A percentile compares a stretch with the other conserved stretches of the same genome.
Conservation (phyloP, 2,329 filamentous ascomycete genomes). For the Lachnellula hyalina region DNA sequence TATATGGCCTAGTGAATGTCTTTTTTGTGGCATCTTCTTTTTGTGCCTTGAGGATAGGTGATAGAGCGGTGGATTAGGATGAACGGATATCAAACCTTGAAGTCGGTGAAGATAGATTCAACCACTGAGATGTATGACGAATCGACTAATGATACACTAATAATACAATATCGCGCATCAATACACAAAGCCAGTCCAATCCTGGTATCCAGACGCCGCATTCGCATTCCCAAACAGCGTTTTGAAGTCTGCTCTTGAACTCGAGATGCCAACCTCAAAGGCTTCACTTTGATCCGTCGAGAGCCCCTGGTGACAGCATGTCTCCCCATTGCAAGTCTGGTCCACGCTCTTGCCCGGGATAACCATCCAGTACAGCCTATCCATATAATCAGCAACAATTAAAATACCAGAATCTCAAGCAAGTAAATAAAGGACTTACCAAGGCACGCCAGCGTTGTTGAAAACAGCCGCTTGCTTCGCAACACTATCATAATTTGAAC, state of each 20-base stretch:
- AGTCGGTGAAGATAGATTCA: too few species aligned
- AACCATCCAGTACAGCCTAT: neutral
- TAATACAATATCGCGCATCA: too few species aligned
- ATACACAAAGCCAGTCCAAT: neutral
- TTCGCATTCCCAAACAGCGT: neutral
- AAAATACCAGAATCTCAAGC: neutral
- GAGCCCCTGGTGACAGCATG: neutral
- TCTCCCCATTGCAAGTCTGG: neutral
- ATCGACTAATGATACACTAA: too few species aligned
- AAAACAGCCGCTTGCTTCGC: slow-evolving; percentile 9
- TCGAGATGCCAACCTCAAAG: neutral
- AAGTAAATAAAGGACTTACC: neutral
- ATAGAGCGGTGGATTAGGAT: too few species aligned
- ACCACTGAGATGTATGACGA: too few species aligned
- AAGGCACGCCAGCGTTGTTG: slow-evolving; percentile 8
- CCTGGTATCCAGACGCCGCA: neutral
- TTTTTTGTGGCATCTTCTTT: too few species aligned
- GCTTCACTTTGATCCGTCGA: neutral
- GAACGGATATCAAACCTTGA: too few species aligned
- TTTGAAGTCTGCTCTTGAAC: neutral
- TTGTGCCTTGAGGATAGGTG: too few species aligned
- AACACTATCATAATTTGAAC: neutral
- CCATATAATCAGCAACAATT: neutral
- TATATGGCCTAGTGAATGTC: too few species aligned
- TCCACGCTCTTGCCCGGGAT: neutral